Base-by-base conservation (phyloP, 148 eudicot genomes). In the Cornus kousa region DNA sequence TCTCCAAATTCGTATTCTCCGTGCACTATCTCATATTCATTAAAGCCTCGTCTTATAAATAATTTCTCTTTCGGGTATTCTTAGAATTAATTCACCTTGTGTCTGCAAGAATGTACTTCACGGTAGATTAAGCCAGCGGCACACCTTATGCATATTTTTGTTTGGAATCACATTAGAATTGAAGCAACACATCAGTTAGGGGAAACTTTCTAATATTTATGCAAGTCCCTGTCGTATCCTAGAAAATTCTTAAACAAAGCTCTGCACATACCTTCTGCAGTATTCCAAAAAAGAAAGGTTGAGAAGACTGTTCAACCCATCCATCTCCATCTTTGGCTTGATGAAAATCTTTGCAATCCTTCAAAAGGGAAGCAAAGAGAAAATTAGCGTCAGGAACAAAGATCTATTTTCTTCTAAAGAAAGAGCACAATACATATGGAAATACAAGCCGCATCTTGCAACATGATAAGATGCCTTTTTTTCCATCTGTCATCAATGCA, bases 271-370 rank as follows among this genome's bases (percentile, higher is more conserved):
- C 99, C 98, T 93, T 94, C 84, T 92, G 98, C 77, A 96, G 70
- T 62, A 93, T 80, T 57, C 99, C 99, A 46, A 96, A 96, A 57
- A 96, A 66, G 70, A 93, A 81, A 67, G 99, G 97, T 77, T 92
- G 95, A 59, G 98, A 91, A 83, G 95, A 89, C 83, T 96, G 99
- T 84, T 96, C 99, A 59, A 93, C 89, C 99, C 99, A 96, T 60
- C 99, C 99, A 86, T 96, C 99, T 78, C 99, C 99, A 83, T 96
- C 99, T 89, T 93, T 96, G 67, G 98, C 99, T 80, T 80, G 98
- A 88, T 96, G 99, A 79, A 86, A 92, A 77, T 93, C 99, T 84
- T 89, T 89, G 85, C 99, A 95, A 77, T 95, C 99, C 99, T 95
- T 78, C 84, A 86, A 74, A 74, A 85, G 14, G 46, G 75, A 33